Conservation (phyloP, 768 basidiomycete species). For the Fomitopsis pulvina region DNA sequence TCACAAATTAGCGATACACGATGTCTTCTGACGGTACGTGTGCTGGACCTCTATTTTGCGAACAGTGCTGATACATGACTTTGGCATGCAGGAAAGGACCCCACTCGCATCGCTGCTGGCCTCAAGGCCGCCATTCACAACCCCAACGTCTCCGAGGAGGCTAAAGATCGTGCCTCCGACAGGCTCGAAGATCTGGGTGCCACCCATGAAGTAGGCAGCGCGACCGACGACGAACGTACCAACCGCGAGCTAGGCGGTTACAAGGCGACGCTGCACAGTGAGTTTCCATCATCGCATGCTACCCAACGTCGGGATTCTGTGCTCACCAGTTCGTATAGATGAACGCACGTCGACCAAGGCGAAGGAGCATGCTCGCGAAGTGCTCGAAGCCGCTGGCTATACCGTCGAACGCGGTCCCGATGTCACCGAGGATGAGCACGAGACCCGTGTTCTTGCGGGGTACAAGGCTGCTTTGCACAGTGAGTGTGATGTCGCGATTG, state of each 20-base stretch:
- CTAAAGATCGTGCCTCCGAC: conserved; percentile 41
- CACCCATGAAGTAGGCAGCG: conserved; percentile 6
- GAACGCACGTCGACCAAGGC: conserved; percentile 39
- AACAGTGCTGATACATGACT: no score
- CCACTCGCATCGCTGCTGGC: conserved; percentile 45
- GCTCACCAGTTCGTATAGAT: conserved; percentile 24
- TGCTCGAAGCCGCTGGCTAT: conserved; percentile 41
- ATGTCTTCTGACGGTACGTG: no score
- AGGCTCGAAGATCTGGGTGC: conserved; percentile 36
- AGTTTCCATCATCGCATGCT: conserved; percentile 2
- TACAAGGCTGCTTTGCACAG: conserved; percentile 52
- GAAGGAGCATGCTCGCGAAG: conserved; percentile 47
- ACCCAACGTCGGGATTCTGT: background rate
- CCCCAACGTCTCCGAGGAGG: conserved; percentile 49
- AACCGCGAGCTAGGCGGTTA: conserved; percentile 36
- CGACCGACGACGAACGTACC: conserved; percentile 11
- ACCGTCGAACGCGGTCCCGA: conserved; percentile 23
- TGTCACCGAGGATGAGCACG: conserved; percentile 32
- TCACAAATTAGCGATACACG: no score
- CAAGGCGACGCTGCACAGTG: conserved; percentile 43
- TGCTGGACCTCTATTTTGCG: no score
- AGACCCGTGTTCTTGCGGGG: conserved; percentile 42
- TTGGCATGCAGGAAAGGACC: conserved; percentile 31
- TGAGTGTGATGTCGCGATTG: conserved; percentile 19
- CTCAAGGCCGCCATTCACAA: conserved; percentile 55